Conservation (phyloP, 2,329 filamentous ascomycete species). For the Neofusicoccum sp. region DNA sequence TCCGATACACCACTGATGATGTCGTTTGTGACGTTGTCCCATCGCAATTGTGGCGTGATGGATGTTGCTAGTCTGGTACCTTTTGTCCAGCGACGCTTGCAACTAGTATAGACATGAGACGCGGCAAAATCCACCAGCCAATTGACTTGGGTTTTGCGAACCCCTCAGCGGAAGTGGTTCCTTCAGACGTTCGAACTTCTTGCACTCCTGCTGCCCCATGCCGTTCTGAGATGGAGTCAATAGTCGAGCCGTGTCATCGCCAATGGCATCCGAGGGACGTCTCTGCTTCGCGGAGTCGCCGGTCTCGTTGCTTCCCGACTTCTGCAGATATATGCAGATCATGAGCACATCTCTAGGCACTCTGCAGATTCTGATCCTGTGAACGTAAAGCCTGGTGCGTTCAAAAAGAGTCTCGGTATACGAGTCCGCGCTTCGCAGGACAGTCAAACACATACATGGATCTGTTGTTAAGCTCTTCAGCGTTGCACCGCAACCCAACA, state of each 20-base stretch:
- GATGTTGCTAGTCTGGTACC: too few relatives aligned
- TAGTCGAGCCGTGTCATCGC: background rate
- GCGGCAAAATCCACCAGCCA: background rate
- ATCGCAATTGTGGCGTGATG: too few relatives aligned
- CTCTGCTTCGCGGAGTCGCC: background rate
- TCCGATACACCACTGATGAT: too few relatives aligned
- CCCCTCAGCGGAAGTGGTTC: background rate
- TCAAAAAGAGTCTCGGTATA: too few relatives aligned
- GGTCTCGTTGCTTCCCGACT: background rate
- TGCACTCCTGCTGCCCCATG: background rate
- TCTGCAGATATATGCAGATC: background rate
- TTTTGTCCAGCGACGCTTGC: too few relatives aligned
- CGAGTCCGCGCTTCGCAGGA: too few relatives aligned
- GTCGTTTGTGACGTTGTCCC: too few relatives aligned
- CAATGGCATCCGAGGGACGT: background rate
- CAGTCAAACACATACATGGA: too few relatives aligned
- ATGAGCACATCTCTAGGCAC: too few relatives aligned
- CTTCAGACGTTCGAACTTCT: conserved; percentile 10
- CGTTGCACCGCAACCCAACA: background rate
- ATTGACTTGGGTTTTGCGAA: background rate
- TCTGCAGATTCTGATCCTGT: too few relatives aligned
- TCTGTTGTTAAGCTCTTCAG: too few relatives aligned
- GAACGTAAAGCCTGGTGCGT: too few relatives aligned
- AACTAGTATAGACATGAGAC: background rate
- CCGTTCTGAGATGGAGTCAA: background rate